Evolutionary conservation across 768 basidiomycete species (phyloP), one percentile per base, ranked within the genome.

Genomic region (Boletus edulis): DNA sequence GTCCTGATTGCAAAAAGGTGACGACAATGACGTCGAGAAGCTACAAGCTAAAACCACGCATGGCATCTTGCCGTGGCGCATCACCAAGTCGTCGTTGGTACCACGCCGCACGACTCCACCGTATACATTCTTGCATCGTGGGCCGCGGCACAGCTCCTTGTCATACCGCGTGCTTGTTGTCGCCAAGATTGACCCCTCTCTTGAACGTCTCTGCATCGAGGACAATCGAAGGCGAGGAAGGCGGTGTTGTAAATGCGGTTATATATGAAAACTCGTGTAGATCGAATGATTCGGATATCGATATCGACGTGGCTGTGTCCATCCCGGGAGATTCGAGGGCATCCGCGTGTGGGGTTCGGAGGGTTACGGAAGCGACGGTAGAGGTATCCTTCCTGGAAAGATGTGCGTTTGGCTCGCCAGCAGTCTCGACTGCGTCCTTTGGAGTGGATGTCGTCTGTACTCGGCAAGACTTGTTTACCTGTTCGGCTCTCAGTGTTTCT

Each of bases 231-330:
- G 66, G 66, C 15, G 66, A 66, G 24, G 67, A 64, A 49, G 68
- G 60, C 51, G 62, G 68, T 52, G 70, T 72, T 24, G 68, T 68
- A 37, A 66, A 66, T 13, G 66, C 68, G 12, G 68, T 70, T 34
- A 68, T 31, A 45, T 70, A 66, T 29, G 70, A 72, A 64, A 66
- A 64, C 59, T 68, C 68, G 56, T 65, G 57, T 55, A 70, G 40
- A 46, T 72, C 68, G 17, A 61, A 66, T 37, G 58, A 55, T 13
- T 53, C 51, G 46, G 57, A 61, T 29, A 56, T 46, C 27, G 57
- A 39, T 29, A 56, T 46, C 27, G 57, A 39, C 13, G 58, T 58
- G 34, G 41, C 53, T 14, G 57, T 52, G 13, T 54, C 48, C 52
- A 24, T 46, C 34, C 49, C 52, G 3, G 59, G 67, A 9, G 60